These are phyloP conservation scores for Melaleuca quinquenervia DNA, from an alignment of 345 rosid genomes.

Conservation along the genomic window DNA sequence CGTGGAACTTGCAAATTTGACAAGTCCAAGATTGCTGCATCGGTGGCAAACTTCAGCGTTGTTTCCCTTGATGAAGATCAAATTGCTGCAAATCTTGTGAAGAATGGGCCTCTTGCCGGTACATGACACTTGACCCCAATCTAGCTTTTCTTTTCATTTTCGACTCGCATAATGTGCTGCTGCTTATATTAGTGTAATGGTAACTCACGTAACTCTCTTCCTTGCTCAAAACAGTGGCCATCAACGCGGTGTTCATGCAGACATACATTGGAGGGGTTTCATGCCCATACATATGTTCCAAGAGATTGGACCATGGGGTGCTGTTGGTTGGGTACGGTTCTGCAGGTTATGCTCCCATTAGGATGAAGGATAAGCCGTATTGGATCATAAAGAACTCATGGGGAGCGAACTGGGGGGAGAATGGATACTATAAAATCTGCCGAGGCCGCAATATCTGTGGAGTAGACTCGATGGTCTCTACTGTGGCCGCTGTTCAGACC, in stretches of 20 bases:
- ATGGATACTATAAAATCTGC: slow-evolving; percentile 82
- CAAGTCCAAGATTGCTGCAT: slow-evolving; percentile 69
- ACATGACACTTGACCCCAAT: not conserved
- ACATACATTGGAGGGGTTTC: slow-evolving; percentile 88
- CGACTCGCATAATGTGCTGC: not conserved
- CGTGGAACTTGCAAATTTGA: slow-evolving; percentile 61
- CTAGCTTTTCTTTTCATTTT: not conserved
- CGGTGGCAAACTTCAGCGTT: slow-evolving; percentile 81
- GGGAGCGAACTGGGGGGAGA: slow-evolving; percentile 92
- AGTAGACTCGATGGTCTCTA: slow-evolving; percentile 83
- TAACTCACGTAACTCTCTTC: not conserved
- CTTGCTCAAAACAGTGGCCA: slow-evolving; percentile 36
- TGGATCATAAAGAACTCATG: slow-evolving; percentile 95
- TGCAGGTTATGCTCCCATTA: slow-evolving; percentile 64
- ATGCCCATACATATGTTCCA: slow-evolving; percentile 77
- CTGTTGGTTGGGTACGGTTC: slow-evolving; percentile 75
- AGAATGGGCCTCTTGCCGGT: slow-evolving; percentile 88
- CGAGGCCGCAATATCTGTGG: slow-evolving; percentile 79
- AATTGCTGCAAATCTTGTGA: slow-evolving; percentile 91
- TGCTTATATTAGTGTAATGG: not conserved
- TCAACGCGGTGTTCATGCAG: slow-evolving; percentile 88
- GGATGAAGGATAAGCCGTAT: slow-evolving; percentile 86
- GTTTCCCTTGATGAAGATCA: slow-evolving; percentile 80
- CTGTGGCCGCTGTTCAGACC: slow-evolving; percentile 51
- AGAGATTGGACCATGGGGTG: slow-evolving; percentile 76